Evolutionary conservation across 495 filamentous ascomycete genomes (phyloP).

Genomic region (Penicillium chermesinum): DNA sequence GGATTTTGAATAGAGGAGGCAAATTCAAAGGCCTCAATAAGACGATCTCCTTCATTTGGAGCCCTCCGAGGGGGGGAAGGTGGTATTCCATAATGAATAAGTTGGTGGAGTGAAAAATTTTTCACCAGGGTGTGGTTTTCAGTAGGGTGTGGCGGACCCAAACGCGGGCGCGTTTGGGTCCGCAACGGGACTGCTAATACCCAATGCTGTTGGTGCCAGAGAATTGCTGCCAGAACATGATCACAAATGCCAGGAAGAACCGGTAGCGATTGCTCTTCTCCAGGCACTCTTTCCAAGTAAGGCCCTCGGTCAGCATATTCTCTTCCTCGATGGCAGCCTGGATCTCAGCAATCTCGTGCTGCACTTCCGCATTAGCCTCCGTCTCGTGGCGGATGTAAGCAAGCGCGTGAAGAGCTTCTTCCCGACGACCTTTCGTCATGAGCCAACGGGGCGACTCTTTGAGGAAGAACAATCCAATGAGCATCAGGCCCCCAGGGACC

Average conservation of each 20-base stretch:
- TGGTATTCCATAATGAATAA: not conserved
- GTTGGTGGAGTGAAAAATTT: not conserved
- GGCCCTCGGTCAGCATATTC: constrained; percentile 29
- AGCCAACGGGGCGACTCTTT: constrained; percentile 56
- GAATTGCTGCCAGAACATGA: constrained; percentile 53
- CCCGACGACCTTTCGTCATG: constrained; percentile 38
- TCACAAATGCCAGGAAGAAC: constrained; percentile 37
- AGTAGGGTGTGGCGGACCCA: not conserved
- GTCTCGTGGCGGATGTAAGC: constrained; percentile 42
- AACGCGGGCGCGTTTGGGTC: too few relatives aligned
- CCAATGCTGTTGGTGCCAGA: constrained; percentile 48
- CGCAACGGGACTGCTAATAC: too few relatives aligned
- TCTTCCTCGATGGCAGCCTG: constrained; percentile 38
- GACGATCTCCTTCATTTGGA: not conserved
- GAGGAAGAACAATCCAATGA: constrained; percentile 46
- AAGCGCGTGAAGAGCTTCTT: constrained; percentile 41
- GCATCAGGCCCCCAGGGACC: constrained; percentile 46
- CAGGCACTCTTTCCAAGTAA: constrained; percentile 38
- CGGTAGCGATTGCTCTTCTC: constrained; percentile 37
- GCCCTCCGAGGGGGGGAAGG: not conserved
- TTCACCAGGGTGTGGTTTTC: not conserved
- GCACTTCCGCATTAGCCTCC: constrained; percentile 30
- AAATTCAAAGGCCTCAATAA: not conserved
- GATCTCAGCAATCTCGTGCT: constrained; percentile 64
- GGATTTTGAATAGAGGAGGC: not conserved